Evolutionary conservation across 306 rosid species (phyloP).

Genomic region (Prosopis cineraria): DNA sequence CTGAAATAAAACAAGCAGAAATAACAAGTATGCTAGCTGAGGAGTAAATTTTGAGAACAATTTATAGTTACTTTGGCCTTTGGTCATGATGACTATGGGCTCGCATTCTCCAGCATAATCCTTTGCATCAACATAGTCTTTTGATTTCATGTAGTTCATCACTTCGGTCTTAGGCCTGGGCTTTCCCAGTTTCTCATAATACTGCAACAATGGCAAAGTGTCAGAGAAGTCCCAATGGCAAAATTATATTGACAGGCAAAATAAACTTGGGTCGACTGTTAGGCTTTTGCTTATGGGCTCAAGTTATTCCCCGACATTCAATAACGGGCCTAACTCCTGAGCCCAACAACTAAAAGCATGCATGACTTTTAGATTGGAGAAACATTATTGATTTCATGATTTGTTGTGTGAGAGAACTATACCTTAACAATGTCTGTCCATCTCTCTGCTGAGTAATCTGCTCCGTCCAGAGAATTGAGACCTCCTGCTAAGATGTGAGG

Average conservation of each 20-base stretch:
- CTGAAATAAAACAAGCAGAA: background rate
- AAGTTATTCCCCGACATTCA: background rate
- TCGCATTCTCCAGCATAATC: conserved; percentile 80
- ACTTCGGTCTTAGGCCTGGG: conserved; percentile 79
- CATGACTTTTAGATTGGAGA: background rate
- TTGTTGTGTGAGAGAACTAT: conserved; percentile 4
- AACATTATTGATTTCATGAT: background rate
- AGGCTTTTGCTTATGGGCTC: no score
- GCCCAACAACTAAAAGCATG: background rate
- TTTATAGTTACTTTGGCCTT: conserved; percentile 73
- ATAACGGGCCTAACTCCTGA: background rate
- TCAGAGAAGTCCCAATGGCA: background rate
- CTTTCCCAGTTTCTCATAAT: conserved; percentile 84
- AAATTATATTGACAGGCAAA: background rate
- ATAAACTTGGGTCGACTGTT: no score
- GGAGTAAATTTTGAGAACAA: conserved; percentile 1
- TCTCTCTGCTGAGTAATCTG: conserved; percentile 76
- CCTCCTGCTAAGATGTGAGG: conserved; percentile 87
- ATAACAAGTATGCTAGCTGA: background rate
- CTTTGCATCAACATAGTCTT: conserved; percentile 72
- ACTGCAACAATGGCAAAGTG: conserved; percentile 38
- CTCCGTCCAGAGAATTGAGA: conserved; percentile 63
- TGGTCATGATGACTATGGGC: conserved; percentile 83
- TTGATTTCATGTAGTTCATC: conserved; percentile 74
- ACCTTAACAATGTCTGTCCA: conserved; percentile 80